Percentiles rank a stretch among this genome's conserved stretches.
phyloP scores from a whole-genome alignment of 1,139 yeast genomes.

The Magnusiomyces sp. region DNA sequence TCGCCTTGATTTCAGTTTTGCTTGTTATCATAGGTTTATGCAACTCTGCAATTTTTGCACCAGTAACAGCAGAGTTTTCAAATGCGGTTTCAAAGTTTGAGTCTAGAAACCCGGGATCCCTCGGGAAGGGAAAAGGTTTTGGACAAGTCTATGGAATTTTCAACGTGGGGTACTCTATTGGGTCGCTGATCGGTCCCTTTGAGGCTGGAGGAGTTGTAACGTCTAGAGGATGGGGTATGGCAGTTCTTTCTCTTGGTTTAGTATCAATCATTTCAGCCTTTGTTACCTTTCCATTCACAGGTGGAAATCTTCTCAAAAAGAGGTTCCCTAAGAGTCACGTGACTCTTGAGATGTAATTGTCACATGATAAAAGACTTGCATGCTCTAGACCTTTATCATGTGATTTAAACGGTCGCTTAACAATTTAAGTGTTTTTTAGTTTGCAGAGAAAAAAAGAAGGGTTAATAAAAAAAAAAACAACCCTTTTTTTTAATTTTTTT shows the following conservation, averaged over 20 bases:
- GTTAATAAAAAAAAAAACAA: background rate
- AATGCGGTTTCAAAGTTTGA: constrained; percentile 24
- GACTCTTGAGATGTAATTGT: background rate
- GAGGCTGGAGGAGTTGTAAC: constrained; percentile 26
- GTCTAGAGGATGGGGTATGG: constrained; percentile 25
- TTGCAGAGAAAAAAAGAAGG: background rate
- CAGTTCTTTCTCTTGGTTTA: constrained; percentile 24
- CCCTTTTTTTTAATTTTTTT: too few species aligned
- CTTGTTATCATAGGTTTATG: constrained; percentile 25
- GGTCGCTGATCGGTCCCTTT: constrained; percentile 31
- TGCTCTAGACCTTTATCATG: too few species aligned
- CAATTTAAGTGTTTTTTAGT: background rate
- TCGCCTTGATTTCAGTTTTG: constrained; percentile 27
- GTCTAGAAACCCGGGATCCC: constrained; percentile 25
- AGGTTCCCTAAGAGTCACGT: too few species aligned
- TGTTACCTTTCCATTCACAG: constrained; percentile 25
- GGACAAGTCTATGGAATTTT: constrained; percentile 34
- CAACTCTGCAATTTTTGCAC: constrained; percentile 23
- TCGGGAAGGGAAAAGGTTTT: constrained; percentile 30
- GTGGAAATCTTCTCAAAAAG: constrained; percentile 19
- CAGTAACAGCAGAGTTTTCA: constrained; percentile 29
- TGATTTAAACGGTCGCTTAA: background rate
- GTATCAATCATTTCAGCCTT: constrained; percentile 20
- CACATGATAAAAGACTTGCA: background rate
- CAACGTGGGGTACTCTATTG: constrained; percentile 31